These are phyloP conservation scores for Eutypella sp. DNA, from an alignment of 2,329 filamentous ascomycete species.

Conservation along the genomic window DNA sequence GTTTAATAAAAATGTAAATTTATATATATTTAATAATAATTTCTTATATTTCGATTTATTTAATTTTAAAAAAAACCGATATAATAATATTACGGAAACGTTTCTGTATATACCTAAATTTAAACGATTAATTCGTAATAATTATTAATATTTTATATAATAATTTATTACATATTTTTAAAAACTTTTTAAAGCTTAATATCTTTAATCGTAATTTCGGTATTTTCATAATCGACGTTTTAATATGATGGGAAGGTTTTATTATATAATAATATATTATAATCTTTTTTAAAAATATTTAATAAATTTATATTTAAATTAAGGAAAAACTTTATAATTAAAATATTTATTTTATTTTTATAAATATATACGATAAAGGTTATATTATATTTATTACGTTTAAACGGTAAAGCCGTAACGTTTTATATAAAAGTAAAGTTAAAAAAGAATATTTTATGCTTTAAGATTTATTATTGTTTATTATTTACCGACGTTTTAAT, in stretches of 20 bases:
- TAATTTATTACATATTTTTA: not conserved
- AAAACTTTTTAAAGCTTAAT: not conserved
- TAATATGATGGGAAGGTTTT: not conserved
- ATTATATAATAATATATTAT: not conserved
- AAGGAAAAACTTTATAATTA: not conserved
- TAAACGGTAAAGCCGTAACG: not conserved
- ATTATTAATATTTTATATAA: not conserved
- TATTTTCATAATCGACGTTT: not conserved
- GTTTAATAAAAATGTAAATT: not conserved
- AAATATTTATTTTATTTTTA: not conserved
- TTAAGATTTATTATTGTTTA: not conserved
- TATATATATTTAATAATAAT: not conserved
- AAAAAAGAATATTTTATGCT: not conserved
- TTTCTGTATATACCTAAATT: not conserved
- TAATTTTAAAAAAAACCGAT: not conserved
- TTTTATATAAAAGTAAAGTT: not conserved
- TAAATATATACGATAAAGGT: not conserved
- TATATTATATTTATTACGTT: not conserved
- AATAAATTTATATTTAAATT: not conserved
- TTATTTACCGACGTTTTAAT: not conserved
- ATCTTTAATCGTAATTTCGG: not conserved
- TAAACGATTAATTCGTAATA: not conserved
- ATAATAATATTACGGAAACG: not conserved
- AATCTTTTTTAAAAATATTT: not conserved
- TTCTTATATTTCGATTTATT: not conserved